Base-by-base conservation (phyloP, 2,329 filamentous ascomycete species). In the Lanzia echinophila region DNA sequence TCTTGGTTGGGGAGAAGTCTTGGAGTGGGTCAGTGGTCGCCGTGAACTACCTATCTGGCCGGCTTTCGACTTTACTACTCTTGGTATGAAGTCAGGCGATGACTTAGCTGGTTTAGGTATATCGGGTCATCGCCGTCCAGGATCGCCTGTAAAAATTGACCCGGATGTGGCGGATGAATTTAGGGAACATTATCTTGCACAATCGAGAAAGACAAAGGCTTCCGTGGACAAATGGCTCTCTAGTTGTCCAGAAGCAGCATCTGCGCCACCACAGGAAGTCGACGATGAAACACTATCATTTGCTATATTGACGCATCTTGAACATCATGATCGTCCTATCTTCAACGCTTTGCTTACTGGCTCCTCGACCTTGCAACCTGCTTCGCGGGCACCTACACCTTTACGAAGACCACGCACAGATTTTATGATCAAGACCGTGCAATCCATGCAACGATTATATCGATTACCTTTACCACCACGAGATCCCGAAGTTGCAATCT, bases 141-240 rank as follows among this genome's bases (percentile, higher is more conserved):
- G 75, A 5, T 85, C 82, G 0, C 82, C 82, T 7, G 73, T 85
- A 48, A 82, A 95, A 69, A 82, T 97, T 56, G 92, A 97, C 63
- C 89, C 94, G 6, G 92, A 97, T 68, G 89, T 97, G 11, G 90
- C 90, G 0, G 90, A 96, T 59, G 90, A 96, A 68, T 96, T 92
- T 66, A 82, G 90, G 44, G 90, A 94, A 50, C 90, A 96, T 67
- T 97, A 95, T 68, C 82, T 95, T 48, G 85, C 88, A 38, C 91
- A 96, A 69, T 91, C 89, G 6, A 90, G 90, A 69, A 96, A 96
- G 73, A 95, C 92, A 17, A 88, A 91, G 65, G 82, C 85, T n/a
- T 87, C 87, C 0, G 92, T 97, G 1, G 90, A 96, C 69, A 87
- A 81, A 64, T 97, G 92, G 92, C 81, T 97, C 58, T 85, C 81